Base-by-base conservation (phyloP, 2,329 filamentous ascomycete genomes). In the Westerdykella aurantiaca region DNA sequence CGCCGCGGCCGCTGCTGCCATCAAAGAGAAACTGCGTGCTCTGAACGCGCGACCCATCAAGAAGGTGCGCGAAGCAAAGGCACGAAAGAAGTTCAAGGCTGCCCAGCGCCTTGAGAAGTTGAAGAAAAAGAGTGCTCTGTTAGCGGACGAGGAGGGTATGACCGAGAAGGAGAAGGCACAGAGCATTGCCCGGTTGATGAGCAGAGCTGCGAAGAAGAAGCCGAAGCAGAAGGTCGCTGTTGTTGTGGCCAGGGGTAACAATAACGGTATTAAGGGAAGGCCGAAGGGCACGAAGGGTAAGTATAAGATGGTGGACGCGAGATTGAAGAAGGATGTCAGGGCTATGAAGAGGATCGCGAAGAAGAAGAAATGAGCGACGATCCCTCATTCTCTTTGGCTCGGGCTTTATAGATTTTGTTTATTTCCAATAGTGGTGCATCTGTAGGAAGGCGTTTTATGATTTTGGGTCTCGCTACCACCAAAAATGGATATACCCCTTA, bases 41-140 rank as follows among this genome's bases (percentile, higher is more conserved):
- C 80, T 95, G 57, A 97, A 98, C 66, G 93, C 91, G 6, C 82
- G 93, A 25, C 93, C 93, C 1, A 97, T 97, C 80, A 98, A 98
- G 79, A 98, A 98, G 76, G 93, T 98, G 25, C 85, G 87, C 56
- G 93, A 98, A 71, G 93, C 93, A 18, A 90, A 94, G 71, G 91
- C 90, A 31, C 80, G 93, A 47, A 98, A 98, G 82, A 97, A 96
- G 74, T 85, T 95, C 70, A 94, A 94, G 78, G 83, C 90, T 7
- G 91, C 88, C 0, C 87, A 94, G 69, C 79, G 81, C 45, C 72
- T 98, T 23, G 93, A 98, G 78, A 96, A 95, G 73, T 74, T 98
- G 51, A 88, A 89, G 73, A 95, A 94, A 82, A 98, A 98, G 79
- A 88, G 83, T n/a, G 90, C 94, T 33, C 72, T 95, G 57, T 72